A percentile compares a stretch with the other conserved stretches of the same genome.
Evolutionary conservation across 257 asterid species (phyloP).

Genomic region (Solanum megistacrolobum): DNA sequence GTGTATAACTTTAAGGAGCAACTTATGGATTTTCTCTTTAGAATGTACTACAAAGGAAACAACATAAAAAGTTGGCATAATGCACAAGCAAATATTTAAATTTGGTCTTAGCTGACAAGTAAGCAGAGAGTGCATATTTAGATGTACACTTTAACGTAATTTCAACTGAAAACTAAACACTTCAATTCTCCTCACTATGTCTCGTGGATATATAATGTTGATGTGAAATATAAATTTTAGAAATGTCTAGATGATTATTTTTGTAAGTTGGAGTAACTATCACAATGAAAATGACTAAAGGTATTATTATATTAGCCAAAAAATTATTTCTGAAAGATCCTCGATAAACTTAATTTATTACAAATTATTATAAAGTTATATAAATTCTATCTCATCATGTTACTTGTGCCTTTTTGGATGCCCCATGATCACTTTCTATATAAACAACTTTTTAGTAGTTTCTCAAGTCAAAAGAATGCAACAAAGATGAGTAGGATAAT

Average conservation of each 20-base stretch:
- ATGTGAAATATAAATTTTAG: neutral
- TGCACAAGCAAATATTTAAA: neutral
- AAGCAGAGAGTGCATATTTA: no score
- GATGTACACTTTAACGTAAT: no score
- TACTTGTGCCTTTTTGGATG: neutral
- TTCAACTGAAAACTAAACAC: no score
- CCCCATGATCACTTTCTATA: neutral
- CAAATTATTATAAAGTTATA: neutral
- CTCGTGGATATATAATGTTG: neutral
- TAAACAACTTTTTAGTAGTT: neutral
- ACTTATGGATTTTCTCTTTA: neutral
- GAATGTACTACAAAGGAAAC: neutral
- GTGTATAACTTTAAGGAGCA: neutral
- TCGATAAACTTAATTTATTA: neutral
- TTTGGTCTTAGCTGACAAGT: no score
- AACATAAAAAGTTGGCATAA: neutral
- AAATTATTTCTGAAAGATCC: neutral
- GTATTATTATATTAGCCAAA: no score
- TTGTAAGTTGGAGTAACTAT: no score
- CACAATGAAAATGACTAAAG: rapidly evolving
- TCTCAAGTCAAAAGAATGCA: neutral
- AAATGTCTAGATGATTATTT: neutral
- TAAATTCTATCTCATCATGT: neutral
- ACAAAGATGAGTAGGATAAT: neutral
- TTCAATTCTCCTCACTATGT: no score